phyloP scores from a whole-genome alignment of 768 basidiomycete genomes.

The Hygrocybe punicea region DNA sequence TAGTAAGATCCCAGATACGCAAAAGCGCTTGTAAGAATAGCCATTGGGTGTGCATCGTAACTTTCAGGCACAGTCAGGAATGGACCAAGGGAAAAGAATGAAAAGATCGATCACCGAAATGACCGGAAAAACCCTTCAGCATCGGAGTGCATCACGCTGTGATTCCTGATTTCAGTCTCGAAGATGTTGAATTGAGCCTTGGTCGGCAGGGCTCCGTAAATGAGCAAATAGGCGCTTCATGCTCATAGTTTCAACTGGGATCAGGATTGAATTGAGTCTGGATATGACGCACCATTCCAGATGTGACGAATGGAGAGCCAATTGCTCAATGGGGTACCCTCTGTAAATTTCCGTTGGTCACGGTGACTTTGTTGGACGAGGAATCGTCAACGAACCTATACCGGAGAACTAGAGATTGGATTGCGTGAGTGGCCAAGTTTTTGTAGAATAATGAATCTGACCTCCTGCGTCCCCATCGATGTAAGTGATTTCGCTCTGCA shows the following conservation, averaged over 20 bases:
- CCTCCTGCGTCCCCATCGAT: slow-evolving; percentile 88
- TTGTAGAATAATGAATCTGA: slow-evolving; percentile 27
- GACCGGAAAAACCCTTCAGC: slow-evolving; percentile 66
- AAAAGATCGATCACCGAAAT: slow-evolving; percentile 46
- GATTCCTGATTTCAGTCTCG: slow-evolving; percentile 73
- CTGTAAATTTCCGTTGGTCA: slow-evolving; percentile 35
- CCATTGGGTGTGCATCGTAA: slow-evolving; percentile 91
- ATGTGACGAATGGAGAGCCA: slow-evolving; percentile 75
- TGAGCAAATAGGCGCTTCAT: slow-evolving; percentile 70
- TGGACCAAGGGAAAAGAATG: neutral
- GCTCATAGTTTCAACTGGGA: neutral
- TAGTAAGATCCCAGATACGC: slow-evolving; percentile 88
- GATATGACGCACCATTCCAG: slow-evolving; percentile 52
- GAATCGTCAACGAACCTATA: slow-evolving; percentile 51
- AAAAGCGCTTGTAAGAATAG: slow-evolving; percentile 82
- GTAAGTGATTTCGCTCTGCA: slow-evolving; percentile 78
- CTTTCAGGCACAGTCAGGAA: slow-evolving; percentile 36
- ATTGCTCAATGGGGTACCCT: slow-evolving; percentile 91
- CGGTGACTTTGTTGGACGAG: neutral
- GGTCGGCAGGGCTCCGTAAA: slow-evolving; percentile 80
- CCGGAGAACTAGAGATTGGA: slow-evolving; percentile 48
- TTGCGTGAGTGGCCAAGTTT: slow-evolving; percentile 1
- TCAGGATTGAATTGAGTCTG: neutral
- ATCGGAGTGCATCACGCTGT: slow-evolving; percentile 64
- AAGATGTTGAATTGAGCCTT: slow-evolving; percentile 58